Evolutionary conservation across 306 rosid species (phyloP).

Genomic region (Fagus sylvatica): DNA sequence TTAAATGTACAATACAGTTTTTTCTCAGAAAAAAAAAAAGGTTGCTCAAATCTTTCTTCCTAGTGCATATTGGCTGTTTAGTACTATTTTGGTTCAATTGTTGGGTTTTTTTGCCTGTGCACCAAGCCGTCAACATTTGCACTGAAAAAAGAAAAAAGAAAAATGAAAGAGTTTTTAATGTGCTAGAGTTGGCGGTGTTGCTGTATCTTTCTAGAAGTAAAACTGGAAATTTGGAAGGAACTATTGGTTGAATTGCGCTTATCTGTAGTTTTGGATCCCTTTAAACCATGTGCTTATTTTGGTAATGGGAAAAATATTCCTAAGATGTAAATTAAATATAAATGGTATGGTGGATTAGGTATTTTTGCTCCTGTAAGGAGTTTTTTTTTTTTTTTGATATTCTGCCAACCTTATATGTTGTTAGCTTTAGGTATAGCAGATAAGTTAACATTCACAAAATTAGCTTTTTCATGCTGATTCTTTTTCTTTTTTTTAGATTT

Average conservation of each 20-base stretch:
- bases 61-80: neutral
- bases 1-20: neutral
- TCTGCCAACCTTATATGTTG: neutral
- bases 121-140: neutral
- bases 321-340: neutral
- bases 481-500: neutral
- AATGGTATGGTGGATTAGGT: conserved; percentile 2
- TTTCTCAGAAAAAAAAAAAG: neutral
- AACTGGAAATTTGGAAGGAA: neutral
- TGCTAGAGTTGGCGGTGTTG: neutral
- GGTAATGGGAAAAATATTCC: neutral
- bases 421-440: conserved; percentile 2
- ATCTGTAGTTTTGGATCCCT: neutral
- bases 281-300: neutral
- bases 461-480: neutral
- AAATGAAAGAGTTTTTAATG: neutral
- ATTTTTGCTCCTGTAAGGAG: conserved; percentile 17
- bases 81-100: neutral
- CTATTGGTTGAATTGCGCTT: neutral
- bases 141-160: neutral
- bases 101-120: neutral
- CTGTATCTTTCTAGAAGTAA: neutral
- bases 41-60: conserved; percentile 2
- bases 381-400: conserved; percentile 1
- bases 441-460: conserved; percentile 1